Base-by-base conservation (phyloP, 495 filamentous ascomycete species). In the Penicillium ucsense region DNA sequence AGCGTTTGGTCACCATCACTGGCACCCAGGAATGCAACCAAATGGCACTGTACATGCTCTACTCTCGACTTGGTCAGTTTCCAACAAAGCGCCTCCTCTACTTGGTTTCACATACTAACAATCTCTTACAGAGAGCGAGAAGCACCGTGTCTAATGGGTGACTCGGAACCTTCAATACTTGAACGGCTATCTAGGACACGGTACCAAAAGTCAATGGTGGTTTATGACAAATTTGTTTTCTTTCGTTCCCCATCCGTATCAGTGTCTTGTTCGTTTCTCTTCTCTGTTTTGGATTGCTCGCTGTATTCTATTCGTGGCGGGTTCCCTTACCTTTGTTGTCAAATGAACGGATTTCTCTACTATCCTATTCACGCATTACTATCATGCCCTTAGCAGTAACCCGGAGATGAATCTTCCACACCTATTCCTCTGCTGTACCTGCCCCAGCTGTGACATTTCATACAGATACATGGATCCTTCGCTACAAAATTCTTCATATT, bases 1-100 rank as follows among this genome's bases (percentile, higher is more conserved):
- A 98, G 71, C 80, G 92, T 46, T 74, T 98, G 44, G 92, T 98
- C 30, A 98, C 92, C 6, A 95, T 98, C 56, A 96, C 94, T 4
- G 92, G 92, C 43, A 97, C 92, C 6, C 88, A 91, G 52, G 92
- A 96, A 62, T 95, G 89, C 73, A 98, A 98, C 69, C 85, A 95
- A 67, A 97, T 98, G 90, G 92, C 92, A 27, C 74, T 98, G 42
- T 98, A 97, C 66, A 95, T 98, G 91, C 82, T 98, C 32, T 98
- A 98, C 63, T 88, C 86, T 31, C 77, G 92, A 74, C 87, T 98
- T 60, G 92, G 92, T 95, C 71, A 79, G 88, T 79, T 3, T 37
- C 20, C 29, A 10, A 56, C 38, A 48, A 31, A 27, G 30, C 20
- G 1, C 34, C 34, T 28, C 6, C 6, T 3, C 9, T 5, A 41